A percentile compares a stretch with the other conserved stretches of the same genome.
Conservation (phyloP, 768 basidiomycete genomes). For the Mrakia frigida region DNA sequence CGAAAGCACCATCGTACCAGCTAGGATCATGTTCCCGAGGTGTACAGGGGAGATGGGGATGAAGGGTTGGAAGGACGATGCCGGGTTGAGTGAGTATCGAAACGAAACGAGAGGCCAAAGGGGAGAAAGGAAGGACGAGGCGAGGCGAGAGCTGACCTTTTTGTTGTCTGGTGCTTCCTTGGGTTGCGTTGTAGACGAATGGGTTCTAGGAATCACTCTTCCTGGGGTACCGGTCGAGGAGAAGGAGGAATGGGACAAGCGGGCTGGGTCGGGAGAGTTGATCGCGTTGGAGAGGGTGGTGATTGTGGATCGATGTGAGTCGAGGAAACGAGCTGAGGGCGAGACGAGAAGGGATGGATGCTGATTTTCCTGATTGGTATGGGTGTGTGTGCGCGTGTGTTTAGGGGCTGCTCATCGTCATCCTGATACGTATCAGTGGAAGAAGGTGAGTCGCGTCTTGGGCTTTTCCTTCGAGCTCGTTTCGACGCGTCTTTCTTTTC, state of each 20-base stretch:
- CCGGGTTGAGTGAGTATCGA: neutral
- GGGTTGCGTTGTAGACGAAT: slow-evolving; percentile 35
- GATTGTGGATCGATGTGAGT: slow-evolving; percentile 42
- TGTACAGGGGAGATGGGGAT: neutral
- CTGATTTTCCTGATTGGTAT: too few species aligned
- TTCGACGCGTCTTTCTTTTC: neutral
- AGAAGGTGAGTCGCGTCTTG: neutral
- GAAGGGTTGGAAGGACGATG: slow-evolving; percentile 8
- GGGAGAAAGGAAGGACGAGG: neutral
- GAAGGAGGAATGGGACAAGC: slow-evolving; percentile 36
- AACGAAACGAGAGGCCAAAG: neutral
- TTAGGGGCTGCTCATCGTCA: slow-evolving; percentile 4
- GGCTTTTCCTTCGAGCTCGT: neutral
- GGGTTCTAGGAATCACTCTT: slow-evolving; percentile 38
- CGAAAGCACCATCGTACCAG: neutral
- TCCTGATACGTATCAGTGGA: neutral
- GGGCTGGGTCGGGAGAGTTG: slow-evolving; percentile 35
- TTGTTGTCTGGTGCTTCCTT: neutral
- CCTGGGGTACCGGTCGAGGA: slow-evolving; percentile 40
- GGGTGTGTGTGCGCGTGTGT: neutral
- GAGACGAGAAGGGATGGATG: too few species aligned
- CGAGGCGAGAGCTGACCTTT: neutral
- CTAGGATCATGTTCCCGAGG: neutral
- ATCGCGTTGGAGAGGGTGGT: slow-evolving; percentile 40
- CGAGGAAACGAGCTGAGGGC: too few species aligned